Evolutionary conservation across 805 yeast genomes (phyloP), one percentile per base, ranked within the genome.

Genomic region (Kodamaea neixiangensis): DNA sequence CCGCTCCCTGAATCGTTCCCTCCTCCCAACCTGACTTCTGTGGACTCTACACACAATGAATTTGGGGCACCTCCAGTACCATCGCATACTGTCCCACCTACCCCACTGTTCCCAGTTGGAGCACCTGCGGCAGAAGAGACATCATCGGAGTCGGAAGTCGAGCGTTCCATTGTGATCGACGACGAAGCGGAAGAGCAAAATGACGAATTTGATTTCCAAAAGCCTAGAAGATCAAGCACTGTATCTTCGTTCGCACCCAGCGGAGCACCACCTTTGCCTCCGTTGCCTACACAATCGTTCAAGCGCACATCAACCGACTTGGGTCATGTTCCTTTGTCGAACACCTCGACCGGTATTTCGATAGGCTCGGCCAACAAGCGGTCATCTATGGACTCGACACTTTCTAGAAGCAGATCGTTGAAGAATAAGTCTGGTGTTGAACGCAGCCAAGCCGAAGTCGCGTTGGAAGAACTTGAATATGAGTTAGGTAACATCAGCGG

Each of bases 401-500:
- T 55, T 6, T 42, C 58, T 1, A 44, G 64, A 19, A 34, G 57
- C 13, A 55, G 54, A 21, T 58, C 65, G 2, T 41, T 53, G 33
- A 54, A 54, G 22, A 58, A 54, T 15, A 57, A 56, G 15, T 17
- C 44, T 13, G 54, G 49, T 3, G 50, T 51, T 13, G 70, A 61
- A 37, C 56, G 54, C 35, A 54, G 63, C 2, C 74, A 65, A 46
- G 75, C 77, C 1, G 71, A 66, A 5, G 19, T 48, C 2, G 51
- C 58, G 14, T 47, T 64, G 22, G 58, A 53, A 7, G 62, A 59
- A 5, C 48, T 73, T 19, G 68, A 69, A 43, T 54, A 48, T 22
- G 77, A 73, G 51, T 50, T 72, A 14, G 66, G 59, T 7, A 61
- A 63, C 41, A 56, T 66, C n/a, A 56, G 56, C 5, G 61, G 60